Conservation (phyloP, 192 early-diverging fungal species). For the Mortierella antarctica region DNA sequence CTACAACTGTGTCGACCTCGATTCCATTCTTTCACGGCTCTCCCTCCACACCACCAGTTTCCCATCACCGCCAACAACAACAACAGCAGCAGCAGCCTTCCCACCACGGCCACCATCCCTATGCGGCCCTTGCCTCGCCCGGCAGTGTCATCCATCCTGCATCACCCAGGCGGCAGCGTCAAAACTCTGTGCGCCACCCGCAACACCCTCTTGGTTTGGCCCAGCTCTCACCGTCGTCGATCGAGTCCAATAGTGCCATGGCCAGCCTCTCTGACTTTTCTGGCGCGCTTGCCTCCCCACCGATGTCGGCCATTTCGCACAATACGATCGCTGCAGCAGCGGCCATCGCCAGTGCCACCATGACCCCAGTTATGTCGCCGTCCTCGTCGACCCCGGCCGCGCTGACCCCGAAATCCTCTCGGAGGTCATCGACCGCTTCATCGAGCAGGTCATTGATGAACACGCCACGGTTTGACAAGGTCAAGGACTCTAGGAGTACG, state of each 20-base stretch:
- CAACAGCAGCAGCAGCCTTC: slow-evolving; percentile 7
- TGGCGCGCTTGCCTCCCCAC: background rate
- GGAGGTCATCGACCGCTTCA: background rate
- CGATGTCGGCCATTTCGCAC: background rate
- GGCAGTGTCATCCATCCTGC: background rate
- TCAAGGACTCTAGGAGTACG: background rate
- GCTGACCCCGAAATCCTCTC: background rate
- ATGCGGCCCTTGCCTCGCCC: background rate
- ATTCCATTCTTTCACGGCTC: slow-evolving; percentile 14
- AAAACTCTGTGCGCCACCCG: slow-evolving; percentile 17
- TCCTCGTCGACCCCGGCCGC: background rate
- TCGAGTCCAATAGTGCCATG: background rate
- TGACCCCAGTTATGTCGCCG: background rate
- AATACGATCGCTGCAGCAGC: slow-evolving; percentile 1
- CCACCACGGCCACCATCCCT: background rate
- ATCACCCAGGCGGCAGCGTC: slow-evolving; percentile 26
- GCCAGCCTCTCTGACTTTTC: slow-evolving; percentile 6
- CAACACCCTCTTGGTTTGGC: slow-evolving; percentile 14
- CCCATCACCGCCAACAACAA: slow-evolving; percentile 6
- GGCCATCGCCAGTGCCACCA: background rate
- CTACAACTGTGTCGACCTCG: background rate
- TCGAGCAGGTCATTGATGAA: slow-evolving; percentile 12
- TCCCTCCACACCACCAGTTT: background rate
- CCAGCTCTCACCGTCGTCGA: slow-evolving; percentile 7
- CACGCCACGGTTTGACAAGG: slow-evolving; percentile 1